Evolutionary conservation across 169 alveolate genomes (phyloP), one percentile per base, ranked within the genome.

Genomic region (Cryptosporidium ryanae): DNA sequence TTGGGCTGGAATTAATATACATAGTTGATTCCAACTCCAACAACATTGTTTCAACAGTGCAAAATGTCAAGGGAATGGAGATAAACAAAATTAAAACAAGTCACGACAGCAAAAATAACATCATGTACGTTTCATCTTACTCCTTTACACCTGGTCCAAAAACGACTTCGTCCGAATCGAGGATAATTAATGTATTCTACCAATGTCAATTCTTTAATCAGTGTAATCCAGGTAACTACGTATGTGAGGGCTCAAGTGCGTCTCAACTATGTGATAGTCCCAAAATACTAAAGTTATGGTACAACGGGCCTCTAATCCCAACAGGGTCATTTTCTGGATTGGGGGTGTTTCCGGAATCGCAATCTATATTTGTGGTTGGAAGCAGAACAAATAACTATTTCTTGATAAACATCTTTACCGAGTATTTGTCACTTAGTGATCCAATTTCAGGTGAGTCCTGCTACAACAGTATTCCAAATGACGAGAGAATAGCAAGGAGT

Each of bases 81-180:
- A 61, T 59, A 25, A 18, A 61, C 49, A 61, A 31, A 8, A 76
- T 59, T 25, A 64, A 43, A 23, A 31, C 71, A 34, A 57, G 25
- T 15, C 57, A 0, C 44, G 48, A 55, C 6, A 32, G 34, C 1
- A 61, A 23, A 25, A 76, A 34, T 5, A 25, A 57, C 5, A 54
- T 76, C 8, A 61, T 23, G 31, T 76, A 76, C 17, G 31, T 13
- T 32, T 76, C 84, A 18, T 59, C 76, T 34, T 55, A 55, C 15
- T 31, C 71, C n/a, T 76, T 76, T 59, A n/a, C 64, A n/a, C 84
- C 84, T 18, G 84, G 64, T 46, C 68, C 68, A 5, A 76, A 76
- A 34, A 59, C 55, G n/a, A 76, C 84, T 21, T 76, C 68, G 5
- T 38, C 84, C 2, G 67, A 68, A 17, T 76, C 84, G 12, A 25